Evolutionary conservation across 108 stramenopile species (phyloP).

Genomic region (Skeletonema tropicum): DNA sequence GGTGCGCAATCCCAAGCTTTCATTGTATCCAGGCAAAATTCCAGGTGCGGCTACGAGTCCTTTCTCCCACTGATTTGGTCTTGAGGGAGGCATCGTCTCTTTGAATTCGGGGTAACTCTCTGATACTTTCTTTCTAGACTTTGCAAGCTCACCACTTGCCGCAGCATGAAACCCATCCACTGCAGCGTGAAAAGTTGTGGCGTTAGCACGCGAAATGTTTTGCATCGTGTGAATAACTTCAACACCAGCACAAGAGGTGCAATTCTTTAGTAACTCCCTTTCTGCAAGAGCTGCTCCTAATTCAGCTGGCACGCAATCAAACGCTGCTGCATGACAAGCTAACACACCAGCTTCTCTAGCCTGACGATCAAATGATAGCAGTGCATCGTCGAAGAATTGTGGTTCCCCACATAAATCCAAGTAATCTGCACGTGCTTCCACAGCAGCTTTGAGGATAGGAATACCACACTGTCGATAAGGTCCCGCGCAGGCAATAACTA

Average conservation of each 20-base stretch:
- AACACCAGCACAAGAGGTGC: constrained; percentile 18
- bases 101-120: constrained; percentile 25
- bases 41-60: constrained; percentile 27
- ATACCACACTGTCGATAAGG: constrained; percentile 44
- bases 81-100: constrained; percentile 15
- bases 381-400: constrained; percentile 46
- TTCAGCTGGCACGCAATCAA: constrained; percentile 58
- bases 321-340: constrained; percentile 32
- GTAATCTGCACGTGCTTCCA: constrained; percentile 44
- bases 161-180: constrained; percentile 52
- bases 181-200: constrained; percentile 48
- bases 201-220: constrained; percentile 31
- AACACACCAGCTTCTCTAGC: constrained; percentile 28
- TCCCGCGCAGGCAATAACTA: constrained; percentile 48
- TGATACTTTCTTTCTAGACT: constrained; percentile 13
- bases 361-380: constrained; percentile 32
- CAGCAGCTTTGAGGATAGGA: constrained; percentile 24
- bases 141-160: constrained; percentile 34
- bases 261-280: constrained; percentile 10
- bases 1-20: constrained; percentile 14
- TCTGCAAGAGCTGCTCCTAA: constrained; percentile 33
- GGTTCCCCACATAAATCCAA: constrained; percentile 53
- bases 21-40: constrained; percentile 30
- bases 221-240: constrained; percentile 45
- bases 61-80: constrained; percentile 37